These are phyloP conservation scores for Coelastrella sp. DNA, from an alignment of 139 green algal species.

Conservation along the genomic window DNA sequence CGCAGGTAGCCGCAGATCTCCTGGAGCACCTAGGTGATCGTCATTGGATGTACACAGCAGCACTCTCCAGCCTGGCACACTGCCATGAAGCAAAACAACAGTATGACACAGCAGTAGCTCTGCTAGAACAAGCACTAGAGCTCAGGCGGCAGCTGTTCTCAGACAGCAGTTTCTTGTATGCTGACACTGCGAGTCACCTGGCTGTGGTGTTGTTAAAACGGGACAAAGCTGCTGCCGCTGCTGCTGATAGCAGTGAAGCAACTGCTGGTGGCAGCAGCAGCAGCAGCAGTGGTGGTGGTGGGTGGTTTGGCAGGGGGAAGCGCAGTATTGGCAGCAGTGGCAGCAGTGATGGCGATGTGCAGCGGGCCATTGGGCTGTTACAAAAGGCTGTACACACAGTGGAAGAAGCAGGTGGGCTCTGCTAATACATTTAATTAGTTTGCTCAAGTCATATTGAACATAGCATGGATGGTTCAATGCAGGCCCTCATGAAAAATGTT, in stretches of 20 bases:
- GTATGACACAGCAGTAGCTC: slow-evolving; percentile 35
- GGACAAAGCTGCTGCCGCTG: slow-evolving; percentile 9
- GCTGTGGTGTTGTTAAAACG: slow-evolving; percentile 52
- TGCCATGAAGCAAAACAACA: slow-evolving; percentile 57
- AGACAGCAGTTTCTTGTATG: slow-evolving; percentile 62
- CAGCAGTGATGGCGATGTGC: not conserved
- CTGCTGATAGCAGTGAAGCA: not conserved
- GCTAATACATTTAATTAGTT: not conserved
- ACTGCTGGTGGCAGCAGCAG: not conserved
- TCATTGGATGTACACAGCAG: slow-evolving; percentile 70
- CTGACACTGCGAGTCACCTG: slow-evolving; percentile 61
- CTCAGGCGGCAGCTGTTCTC: slow-evolving; percentile 65
- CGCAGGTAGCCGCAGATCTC: not conserved
- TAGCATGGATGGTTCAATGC: too few species aligned
- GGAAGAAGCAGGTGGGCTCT: slow-evolving; percentile 36
- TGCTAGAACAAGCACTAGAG: slow-evolving; percentile 53
- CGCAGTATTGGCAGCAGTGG: slow-evolving; percentile 39
- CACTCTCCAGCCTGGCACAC: slow-evolving; percentile 73
- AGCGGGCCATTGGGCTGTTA: slow-evolving; percentile 46
- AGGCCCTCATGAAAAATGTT: too few species aligned
- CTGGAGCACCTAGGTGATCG: slow-evolving; percentile 63
- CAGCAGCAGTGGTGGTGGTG: not conserved
- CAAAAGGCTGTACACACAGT: slow-evolving; percentile 49
- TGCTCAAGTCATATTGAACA: too few species aligned
- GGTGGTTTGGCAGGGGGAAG: slow-evolving; percentile 44